A percentile compares a stretch with the other conserved stretches of the same genome.
Evolutionary conservation across 2,329 filamentous ascomycete species (phyloP).

Genomic region (Pseudopyrenochaeta lycopersici): DNA sequence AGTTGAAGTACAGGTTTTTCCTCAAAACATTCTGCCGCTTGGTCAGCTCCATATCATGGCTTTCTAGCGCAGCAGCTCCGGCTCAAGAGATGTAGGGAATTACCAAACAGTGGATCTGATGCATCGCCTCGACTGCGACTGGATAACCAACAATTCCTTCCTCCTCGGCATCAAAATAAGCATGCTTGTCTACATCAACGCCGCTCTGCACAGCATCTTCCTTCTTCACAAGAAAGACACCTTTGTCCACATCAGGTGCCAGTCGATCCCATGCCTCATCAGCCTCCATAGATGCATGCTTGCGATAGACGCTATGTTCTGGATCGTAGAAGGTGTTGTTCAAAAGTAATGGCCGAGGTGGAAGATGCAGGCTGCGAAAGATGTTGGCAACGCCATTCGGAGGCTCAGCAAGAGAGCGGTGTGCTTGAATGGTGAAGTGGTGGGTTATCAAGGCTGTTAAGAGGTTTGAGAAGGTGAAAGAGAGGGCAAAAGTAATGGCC

Average conservation of each 20-base stretch:
- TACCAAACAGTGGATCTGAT: slow-evolving; percentile 2
- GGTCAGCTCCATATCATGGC: too few species aligned
- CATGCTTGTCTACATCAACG: neutral
- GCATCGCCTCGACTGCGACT: neutral
- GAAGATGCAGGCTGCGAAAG: too few species aligned
- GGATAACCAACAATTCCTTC: neutral
- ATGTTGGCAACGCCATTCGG: too few species aligned
- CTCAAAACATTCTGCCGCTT: neutral
- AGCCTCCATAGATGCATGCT: neutral
- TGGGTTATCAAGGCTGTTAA: too few species aligned
- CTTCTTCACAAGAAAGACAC: neutral
- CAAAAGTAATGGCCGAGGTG: too few species aligned
- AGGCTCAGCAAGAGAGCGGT: too few species aligned
- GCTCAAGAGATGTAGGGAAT: neutral
- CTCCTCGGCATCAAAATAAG: neutral
- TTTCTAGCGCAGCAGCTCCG: neutral
- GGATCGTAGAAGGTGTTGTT: neutral
- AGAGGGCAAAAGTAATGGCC: too few species aligned
- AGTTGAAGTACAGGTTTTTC: neutral
- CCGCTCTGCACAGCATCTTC: neutral
- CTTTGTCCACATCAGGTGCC: neutral
- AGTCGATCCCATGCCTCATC: slow-evolving; percentile 1
- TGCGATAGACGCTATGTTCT: neutral
- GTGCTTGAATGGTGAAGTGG: too few species aligned
- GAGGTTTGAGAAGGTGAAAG: too few species aligned